Evolutionary conservation across 2,329 filamentous ascomycete genomes (phyloP).

Genomic region (Aspergillus costaricaensis): DNA sequence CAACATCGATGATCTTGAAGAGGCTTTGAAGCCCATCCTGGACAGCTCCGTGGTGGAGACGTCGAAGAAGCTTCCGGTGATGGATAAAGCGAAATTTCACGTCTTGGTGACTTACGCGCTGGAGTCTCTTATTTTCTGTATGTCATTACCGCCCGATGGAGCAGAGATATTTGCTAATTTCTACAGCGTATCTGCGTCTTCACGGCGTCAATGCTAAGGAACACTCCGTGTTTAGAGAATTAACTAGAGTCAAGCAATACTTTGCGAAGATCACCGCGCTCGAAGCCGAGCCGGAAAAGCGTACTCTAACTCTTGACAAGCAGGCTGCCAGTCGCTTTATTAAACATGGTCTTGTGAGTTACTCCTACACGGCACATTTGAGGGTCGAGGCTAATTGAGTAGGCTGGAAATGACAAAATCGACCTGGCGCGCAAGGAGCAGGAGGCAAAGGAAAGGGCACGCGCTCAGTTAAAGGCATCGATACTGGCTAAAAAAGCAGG

Average conservation of each 20-base stretch:
- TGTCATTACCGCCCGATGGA: too few species aligned
- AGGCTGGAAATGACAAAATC: constrained; percentile 54
- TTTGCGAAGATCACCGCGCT: constrained; percentile 85
- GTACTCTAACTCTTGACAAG: constrained; percentile 66
- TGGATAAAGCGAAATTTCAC: constrained; percentile 93
- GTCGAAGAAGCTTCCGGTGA: constrained; percentile 78
- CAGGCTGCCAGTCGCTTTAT: constrained; percentile 79
- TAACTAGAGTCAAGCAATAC: constrained; percentile 85
- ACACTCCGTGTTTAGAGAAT: constrained; percentile 81
- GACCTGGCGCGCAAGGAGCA: constrained; percentile 53
- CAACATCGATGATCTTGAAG: constrained; percentile 77
- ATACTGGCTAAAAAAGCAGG: constrained; percentile 43
- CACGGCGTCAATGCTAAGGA: constrained; percentile 78
- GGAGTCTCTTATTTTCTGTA: constrained; percentile 86
- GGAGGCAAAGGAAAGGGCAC: constrained; percentile 53
- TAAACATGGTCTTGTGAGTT: constrained; percentile 71
- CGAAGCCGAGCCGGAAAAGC: constrained; percentile 63
- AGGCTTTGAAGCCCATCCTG: constrained; percentile 72
- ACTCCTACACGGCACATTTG: not conserved
- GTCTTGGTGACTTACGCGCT: constrained; percentile 86
- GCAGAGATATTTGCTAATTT: too few species aligned
- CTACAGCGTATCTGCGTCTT: constrained; percentile 70
- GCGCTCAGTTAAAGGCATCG: constrained; percentile 51
- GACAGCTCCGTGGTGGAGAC: constrained; percentile 64
- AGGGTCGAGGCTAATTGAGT: constrained; percentile 20